A percentile compares a stretch with the other conserved stretches of the same genome.
These are phyloP conservation scores for Didymosphaeria variabile DNA, from an alignment of 2,329 filamentous ascomycete genomes.

Conservation along the genomic window DNA sequence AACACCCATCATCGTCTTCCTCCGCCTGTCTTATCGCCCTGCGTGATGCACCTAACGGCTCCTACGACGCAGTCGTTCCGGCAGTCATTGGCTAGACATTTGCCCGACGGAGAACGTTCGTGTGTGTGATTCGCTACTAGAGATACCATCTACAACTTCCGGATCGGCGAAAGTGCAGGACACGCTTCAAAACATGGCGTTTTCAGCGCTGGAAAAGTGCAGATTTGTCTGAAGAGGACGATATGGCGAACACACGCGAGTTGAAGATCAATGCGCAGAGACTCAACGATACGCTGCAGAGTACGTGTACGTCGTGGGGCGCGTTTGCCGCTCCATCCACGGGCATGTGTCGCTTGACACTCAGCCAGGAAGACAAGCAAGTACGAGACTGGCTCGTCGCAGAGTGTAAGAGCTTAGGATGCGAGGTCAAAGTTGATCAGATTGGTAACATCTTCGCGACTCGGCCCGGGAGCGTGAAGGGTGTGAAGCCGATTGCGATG, in stretches of 20 bases:
- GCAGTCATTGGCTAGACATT: constrained; percentile 22
- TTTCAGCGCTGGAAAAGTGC: not conserved
- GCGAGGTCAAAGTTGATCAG: constrained; percentile 45
- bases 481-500: constrained; percentile 57
- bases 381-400: constrained; percentile 42
- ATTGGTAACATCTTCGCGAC: constrained; percentile 49
- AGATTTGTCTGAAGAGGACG: not conserved
- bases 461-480: constrained; percentile 48
- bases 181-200: not conserved
- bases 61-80: constrained; percentile 25
- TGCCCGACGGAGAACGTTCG: constrained; percentile 18
- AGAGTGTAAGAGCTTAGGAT: constrained; percentile 38
- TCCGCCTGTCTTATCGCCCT: constrained; percentile 31
- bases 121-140: constrained; percentile 13
- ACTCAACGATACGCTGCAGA: constrained; percentile 35
- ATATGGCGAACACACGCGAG: constrained; percentile 13
- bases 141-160: not conserved
- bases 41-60: constrained; percentile 9
- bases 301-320: constrained; percentile 40
- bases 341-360: constrained; percentile 77
- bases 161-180: not conserved
- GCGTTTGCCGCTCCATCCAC: constrained; percentile 52
- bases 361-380: constrained; percentile 52
- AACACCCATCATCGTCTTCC: constrained; percentile 17
- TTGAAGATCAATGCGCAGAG: constrained; percentile 35